phyloP scores from a whole-genome alignment of 176 grass and related monocot genomes.

The Chloris gayana region DNA sequence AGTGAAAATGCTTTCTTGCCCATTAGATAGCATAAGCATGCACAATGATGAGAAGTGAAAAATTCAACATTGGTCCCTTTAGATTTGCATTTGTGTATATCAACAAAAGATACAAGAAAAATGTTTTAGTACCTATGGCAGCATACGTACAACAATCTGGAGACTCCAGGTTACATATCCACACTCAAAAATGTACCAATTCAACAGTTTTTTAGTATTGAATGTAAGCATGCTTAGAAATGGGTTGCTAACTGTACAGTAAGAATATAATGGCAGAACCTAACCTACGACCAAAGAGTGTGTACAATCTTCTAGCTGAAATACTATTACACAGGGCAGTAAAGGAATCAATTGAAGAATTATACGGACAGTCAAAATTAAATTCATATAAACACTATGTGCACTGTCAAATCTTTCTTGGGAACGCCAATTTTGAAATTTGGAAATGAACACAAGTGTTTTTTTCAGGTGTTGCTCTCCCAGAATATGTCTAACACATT shows the following conservation, averaged over 20 bases:
- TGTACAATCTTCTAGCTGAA: not conserved
- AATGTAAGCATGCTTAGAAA: not conserved
- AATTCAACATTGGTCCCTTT: not conserved
- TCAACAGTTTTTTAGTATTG: constrained; percentile 2
- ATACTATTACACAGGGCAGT: not conserved
- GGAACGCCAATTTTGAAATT: not conserved
- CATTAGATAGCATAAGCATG: not conserved
- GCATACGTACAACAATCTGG: not conserved
- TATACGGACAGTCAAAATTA: too few species aligned
- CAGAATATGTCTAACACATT: too few species aligned
- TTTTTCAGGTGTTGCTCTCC: not conserved
- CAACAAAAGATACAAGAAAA: not conserved
- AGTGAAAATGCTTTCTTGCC: not conserved
- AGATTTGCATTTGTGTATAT: not conserved
- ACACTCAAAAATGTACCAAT: constrained; percentile 12
- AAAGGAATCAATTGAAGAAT: not conserved
- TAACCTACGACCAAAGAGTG: not conserved
- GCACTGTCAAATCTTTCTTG: not conserved
- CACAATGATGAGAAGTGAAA: not conserved
- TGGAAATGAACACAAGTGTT: not conserved
- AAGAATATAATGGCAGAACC: not conserved
- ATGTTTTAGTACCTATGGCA: not conserved
- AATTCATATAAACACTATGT: too few species aligned
- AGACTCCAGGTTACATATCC: not conserved
- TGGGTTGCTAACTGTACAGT: not conserved